These are phyloP conservation scores for Podosphaera xanthii DNA, from an alignment of 2,329 filamentous ascomycete species.

Conservation along the genomic window DNA sequence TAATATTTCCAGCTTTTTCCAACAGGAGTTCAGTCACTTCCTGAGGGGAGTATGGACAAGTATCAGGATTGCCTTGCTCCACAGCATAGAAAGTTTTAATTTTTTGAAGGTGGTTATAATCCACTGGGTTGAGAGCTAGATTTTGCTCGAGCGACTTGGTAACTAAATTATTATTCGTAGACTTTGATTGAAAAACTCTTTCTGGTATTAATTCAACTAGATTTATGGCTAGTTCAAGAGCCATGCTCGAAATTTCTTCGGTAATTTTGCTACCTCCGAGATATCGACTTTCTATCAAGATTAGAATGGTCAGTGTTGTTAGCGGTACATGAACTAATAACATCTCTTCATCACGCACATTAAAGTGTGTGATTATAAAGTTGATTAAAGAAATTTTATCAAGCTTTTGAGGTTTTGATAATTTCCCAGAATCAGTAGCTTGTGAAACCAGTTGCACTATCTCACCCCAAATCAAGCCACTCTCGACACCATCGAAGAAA, in stretches of 20 bases:
- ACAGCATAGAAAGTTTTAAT: conserved; percentile 45
- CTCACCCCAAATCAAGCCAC: conserved; percentile 75
- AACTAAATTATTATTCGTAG: conserved; percentile 7
- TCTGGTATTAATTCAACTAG: conserved; percentile 42
- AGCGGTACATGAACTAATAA: conserved; percentile 63
- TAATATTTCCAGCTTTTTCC: conserved; percentile 31
- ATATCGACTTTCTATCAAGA: conserved; percentile 20
- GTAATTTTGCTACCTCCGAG: conserved; percentile 7
- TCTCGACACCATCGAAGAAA: conserved; percentile 95
- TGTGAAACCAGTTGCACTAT: conserved; percentile 44
- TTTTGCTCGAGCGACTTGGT: conserved; percentile 11
- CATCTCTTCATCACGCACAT: conserved; percentile 93
- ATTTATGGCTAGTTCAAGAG: conserved; percentile 27
- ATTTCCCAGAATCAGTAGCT: conserved; percentile 26
- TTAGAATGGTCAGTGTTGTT: conserved; percentile 37
- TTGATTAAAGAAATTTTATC: conserved; percentile 49
- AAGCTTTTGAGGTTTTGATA: conserved; percentile 22
- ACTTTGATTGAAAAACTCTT: conserved; percentile 28
- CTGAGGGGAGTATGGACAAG: conserved; percentile 33
- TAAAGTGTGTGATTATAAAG: conserved; percentile 76
- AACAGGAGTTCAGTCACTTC: conserved; percentile 39
- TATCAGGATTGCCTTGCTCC: conserved; percentile 47
- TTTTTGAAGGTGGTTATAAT: conserved; percentile 31
- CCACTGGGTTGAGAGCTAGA: conserved; percentile 17
- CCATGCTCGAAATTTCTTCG: conserved; percentile 14